Percentiles rank a stretch among this genome's conserved stretches.
Evolutionary conservation across 306 rosid genomes (phyloP).

Genomic region (Vigna radiata): DNA sequence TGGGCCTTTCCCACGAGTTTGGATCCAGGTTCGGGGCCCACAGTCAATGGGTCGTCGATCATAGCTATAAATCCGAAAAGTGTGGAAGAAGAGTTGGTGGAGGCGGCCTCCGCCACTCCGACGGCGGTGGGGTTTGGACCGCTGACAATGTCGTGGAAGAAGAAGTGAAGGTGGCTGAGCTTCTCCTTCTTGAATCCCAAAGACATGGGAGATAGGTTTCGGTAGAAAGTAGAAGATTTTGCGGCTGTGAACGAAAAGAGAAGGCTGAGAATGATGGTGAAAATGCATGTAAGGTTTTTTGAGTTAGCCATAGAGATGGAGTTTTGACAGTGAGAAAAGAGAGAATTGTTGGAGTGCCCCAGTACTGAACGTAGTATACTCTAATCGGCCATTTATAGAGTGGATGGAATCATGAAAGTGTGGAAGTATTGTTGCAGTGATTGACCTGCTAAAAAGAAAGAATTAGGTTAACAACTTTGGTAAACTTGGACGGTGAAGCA

Average conservation of each 20-base stretch:
- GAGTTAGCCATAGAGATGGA: conserved; percentile 31
- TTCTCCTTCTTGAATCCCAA: conserved; percentile 52
- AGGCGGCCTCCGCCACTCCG: conserved; percentile 44
- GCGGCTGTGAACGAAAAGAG: conserved; percentile 20
- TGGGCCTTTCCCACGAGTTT: conserved; percentile 63
- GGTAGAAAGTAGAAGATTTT: conserved; percentile 13
- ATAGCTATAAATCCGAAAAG: conserved; percentile 46
- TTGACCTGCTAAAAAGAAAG: neutral
- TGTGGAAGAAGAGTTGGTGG: conserved; percentile 49
- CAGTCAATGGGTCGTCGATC: conserved; percentile 58
- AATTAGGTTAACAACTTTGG: neutral
- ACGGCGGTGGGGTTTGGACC: conserved; percentile 52
- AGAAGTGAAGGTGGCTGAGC: conserved; percentile 68
- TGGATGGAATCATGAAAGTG: neutral
- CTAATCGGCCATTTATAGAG: neutral
- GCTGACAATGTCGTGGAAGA: conserved; percentile 59
- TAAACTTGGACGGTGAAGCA: neutral
- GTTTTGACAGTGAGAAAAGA: neutral
- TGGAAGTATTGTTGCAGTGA: neutral
- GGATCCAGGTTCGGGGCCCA: conserved; percentile 48
- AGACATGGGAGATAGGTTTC: conserved; percentile 31
- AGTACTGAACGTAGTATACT: no score
- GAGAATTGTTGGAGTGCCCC: neutral
- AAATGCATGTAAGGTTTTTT: neutral
- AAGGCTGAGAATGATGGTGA: neutral